Evolutionary conservation across 495 filamentous ascomycete genomes (phyloP).

Genomic region (Bombardia bombarda): DNA sequence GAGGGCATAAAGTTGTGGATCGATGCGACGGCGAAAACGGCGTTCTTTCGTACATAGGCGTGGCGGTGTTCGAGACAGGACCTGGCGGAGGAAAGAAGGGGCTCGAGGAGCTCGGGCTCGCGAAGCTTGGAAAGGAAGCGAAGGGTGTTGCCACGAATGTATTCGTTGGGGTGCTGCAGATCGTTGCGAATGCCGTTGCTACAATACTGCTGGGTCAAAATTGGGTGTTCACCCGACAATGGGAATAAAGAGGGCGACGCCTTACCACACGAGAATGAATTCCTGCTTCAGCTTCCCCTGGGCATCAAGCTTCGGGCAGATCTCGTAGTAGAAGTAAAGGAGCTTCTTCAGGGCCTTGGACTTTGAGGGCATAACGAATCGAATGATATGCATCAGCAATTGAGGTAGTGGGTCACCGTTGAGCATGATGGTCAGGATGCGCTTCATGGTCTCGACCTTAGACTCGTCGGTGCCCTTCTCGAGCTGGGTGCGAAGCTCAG

Average conservation of each 20-base stretch:
- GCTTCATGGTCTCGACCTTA: constrained; percentile 98
- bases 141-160: constrained; percentile 91
- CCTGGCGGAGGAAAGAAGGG: constrained; percentile 83
- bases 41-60: constrained; percentile 96
- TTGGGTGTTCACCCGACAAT: background rate
- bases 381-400: constrained; percentile 98
- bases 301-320: constrained; percentile 90
- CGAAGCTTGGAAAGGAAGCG: constrained; percentile 95
- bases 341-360: constrained; percentile 96
- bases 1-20: constrained; percentile 88
- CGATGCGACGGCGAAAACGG: constrained; percentile 87
- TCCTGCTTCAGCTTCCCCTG: constrained; percentile 95
- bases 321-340: constrained; percentile 98
- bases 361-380: constrained; percentile 98
- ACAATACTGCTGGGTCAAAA: constrained; percentile 21
- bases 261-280: constrained; percentile 98
- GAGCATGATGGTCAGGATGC: constrained; percentile 92
- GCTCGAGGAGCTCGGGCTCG: constrained; percentile 93
- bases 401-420: constrained; percentile 95
- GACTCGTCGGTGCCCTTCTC: constrained; percentile 96
- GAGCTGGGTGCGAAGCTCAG: constrained; percentile 86
- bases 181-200: constrained; percentile 98
- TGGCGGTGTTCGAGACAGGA: constrained; percentile 92
- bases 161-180: constrained; percentile 96
- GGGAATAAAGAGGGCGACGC: constrained; percentile 2